A percentile compares a stretch with the other conserved stretches of the same genome.
Conservation (phyloP, 371 early-diverging fungal genomes). For the Gilbertella persicaria region DNA sequence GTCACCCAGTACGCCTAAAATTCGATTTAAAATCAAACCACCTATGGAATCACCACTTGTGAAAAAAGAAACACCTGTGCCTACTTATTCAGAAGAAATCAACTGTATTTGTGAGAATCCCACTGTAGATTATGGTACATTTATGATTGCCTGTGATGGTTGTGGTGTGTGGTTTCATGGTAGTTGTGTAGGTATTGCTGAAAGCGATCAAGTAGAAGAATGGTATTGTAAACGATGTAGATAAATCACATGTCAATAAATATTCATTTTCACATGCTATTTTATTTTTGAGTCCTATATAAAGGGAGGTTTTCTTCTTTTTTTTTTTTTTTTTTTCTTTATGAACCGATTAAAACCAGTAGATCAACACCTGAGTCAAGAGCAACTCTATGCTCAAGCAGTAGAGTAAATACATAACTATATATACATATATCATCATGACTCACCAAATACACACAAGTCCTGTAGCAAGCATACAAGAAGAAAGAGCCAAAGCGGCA, state of each 20-base stretch:
- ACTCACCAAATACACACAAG: slow-evolving; percentile 8
- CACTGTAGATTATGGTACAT: slow-evolving; percentile 67
- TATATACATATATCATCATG: background rate
- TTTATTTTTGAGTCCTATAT: background rate
- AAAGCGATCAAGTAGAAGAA: slow-evolving; percentile 50
- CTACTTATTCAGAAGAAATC: slow-evolving; percentile 46
- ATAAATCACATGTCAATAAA: background rate
- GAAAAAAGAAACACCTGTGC: background rate
- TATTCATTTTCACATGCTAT: background rate
- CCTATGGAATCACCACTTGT: no score
- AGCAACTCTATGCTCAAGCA: slow-evolving; percentile 16
- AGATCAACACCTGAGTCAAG: slow-evolving; percentile 9
- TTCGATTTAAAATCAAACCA: slow-evolving; percentile 45
- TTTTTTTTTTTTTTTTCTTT: background rate
- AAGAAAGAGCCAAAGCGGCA: slow-evolving; percentile 76
- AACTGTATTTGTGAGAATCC: slow-evolving; percentile 72
- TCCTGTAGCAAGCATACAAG: slow-evolving; percentile 48
- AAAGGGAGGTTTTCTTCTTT: background rate
- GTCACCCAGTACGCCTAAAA: slow-evolving; percentile 41
- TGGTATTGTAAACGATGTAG: slow-evolving; percentile 45
- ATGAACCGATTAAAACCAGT: slow-evolving; percentile 1
- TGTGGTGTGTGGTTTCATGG: slow-evolving; percentile 82
- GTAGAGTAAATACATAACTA: slow-evolving; percentile 8
- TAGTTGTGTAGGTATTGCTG: slow-evolving; percentile 63
- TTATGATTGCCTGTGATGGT: slow-evolving; percentile 81